Percentiles rank a stretch among this genome's conserved stretches.
phyloP scores from a whole-genome alignment of 345 rosid species.

The Syzygium grande region DNA sequence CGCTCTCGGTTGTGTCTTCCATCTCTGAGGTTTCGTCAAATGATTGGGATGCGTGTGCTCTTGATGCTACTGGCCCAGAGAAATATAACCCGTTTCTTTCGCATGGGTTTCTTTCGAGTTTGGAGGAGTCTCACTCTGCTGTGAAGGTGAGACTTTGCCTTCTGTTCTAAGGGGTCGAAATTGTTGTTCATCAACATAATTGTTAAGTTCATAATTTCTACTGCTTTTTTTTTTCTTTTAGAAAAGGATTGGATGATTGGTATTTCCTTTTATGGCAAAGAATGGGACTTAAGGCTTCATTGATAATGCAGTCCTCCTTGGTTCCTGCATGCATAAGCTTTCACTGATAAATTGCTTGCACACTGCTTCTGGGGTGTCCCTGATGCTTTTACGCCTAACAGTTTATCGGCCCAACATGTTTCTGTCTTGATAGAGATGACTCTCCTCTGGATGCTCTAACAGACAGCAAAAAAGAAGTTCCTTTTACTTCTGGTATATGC shows the following conservation, averaged over 20 bases:
- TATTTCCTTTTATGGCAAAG: background rate
- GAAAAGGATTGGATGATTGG: background rate
- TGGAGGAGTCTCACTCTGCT: slow-evolving; percentile 69
- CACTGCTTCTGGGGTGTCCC: background rate
- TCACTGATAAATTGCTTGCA: background rate
- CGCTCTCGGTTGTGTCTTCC: slow-evolving; percentile 57
- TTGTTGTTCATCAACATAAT: background rate
- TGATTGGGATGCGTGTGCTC: slow-evolving; percentile 83
- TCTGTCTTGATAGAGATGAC: background rate
- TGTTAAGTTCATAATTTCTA: background rate
- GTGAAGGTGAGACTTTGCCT: slow-evolving; percentile 40
- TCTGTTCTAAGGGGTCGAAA: background rate
- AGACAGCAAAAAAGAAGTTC: background rate
- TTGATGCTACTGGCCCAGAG: slow-evolving; percentile 60
- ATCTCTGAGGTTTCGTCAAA: slow-evolving; percentile 50
- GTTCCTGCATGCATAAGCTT: background rate
- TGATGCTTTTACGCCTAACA: background rate
- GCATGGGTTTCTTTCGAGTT: slow-evolving; percentile 74
- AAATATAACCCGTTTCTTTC: slow-evolving; percentile 73
- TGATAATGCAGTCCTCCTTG: background rate
- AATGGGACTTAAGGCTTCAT: background rate
- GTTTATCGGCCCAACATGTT: background rate
- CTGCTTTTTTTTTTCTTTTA: background rate
- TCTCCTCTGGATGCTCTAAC: background rate
- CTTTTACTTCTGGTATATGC: background rate